Evolutionary conservation across 106 monocot genomes (phyloP).

Genomic region (Ottelia alismoides): DNA sequence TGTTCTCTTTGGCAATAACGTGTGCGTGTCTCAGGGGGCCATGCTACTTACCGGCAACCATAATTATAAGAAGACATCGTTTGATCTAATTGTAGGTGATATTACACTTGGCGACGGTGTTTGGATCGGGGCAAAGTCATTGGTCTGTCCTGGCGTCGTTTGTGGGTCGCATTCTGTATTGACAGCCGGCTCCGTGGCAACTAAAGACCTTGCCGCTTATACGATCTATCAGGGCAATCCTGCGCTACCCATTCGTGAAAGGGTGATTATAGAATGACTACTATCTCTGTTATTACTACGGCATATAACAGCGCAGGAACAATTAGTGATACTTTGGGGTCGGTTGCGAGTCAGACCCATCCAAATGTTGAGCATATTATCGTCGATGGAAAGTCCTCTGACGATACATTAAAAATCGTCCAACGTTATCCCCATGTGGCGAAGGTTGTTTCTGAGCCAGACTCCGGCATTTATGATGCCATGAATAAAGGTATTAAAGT

Average conservation of each 20-base stretch:
- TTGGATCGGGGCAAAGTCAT: not conserved
- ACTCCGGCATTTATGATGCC: not conserved
- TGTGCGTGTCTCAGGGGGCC: not conserved
- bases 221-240: not conserved
- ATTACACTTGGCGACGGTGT: not conserved
- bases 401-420: not conserved
- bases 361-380: not conserved
- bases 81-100: not conserved
- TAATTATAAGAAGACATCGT: not conserved
- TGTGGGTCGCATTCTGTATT: not conserved
- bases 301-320: not conserved
- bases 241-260: not conserved
- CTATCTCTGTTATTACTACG: not conserved
- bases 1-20: not conserved
- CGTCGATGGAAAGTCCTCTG: not conserved
- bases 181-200: not conserved
- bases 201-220: not conserved
- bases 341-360: not conserved
- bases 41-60: not conserved
- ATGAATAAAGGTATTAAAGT: not conserved
- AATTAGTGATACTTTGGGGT: not conserved
- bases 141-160: not conserved
- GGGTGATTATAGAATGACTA: no score
- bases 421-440: not conserved
- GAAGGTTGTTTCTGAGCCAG: not conserved